Percentiles rank a stretch among this genome's conserved stretches.
Evolutionary conservation across 148 eudicot species (phyloP).

Genomic region (Fagopyrum homotropicum): DNA sequence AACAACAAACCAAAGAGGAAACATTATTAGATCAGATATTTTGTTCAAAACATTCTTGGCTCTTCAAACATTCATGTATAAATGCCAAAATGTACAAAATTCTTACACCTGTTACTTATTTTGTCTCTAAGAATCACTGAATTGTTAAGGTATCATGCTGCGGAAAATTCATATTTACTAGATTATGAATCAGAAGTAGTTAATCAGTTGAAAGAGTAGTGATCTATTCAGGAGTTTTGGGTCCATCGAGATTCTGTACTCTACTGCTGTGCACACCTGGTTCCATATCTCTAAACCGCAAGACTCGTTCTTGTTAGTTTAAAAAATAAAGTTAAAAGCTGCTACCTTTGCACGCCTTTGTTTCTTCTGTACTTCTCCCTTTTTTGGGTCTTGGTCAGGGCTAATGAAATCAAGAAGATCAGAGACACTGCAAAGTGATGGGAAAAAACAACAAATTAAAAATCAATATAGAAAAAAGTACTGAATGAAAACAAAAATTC

Average conservation of each 20-base stretch:
- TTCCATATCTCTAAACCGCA: not conserved
- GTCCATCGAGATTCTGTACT: too few species aligned
- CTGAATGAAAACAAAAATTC: not conserved
- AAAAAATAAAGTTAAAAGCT: not conserved
- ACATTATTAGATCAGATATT: too few species aligned
- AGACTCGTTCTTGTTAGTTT: not conserved
- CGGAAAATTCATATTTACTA: not conserved
- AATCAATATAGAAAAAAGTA: not conserved
- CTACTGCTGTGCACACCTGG: not conserved
- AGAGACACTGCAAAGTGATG: slow-evolving; percentile 63
- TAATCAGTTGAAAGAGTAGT: too few species aligned
- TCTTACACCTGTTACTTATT: not conserved
- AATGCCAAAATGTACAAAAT: not conserved
- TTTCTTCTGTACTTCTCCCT: slow-evolving; percentile 67
- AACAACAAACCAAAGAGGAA: not conserved
- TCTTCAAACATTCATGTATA: not conserved
- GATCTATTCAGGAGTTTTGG: too few species aligned
- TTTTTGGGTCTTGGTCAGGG: slow-evolving; percentile 75
- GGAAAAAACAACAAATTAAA: not conserved
- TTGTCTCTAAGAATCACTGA: not conserved
- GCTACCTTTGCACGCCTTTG: slow-evolving; percentile 82
- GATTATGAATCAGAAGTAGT: not conserved
- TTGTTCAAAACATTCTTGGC: not conserved
- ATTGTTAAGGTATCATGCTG: not conserved
- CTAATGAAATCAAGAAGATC: slow-evolving; percentile 96